Base-by-base conservation (phyloP, 768 basidiomycete genomes). In the Fibroporia radiculosa region DNA sequence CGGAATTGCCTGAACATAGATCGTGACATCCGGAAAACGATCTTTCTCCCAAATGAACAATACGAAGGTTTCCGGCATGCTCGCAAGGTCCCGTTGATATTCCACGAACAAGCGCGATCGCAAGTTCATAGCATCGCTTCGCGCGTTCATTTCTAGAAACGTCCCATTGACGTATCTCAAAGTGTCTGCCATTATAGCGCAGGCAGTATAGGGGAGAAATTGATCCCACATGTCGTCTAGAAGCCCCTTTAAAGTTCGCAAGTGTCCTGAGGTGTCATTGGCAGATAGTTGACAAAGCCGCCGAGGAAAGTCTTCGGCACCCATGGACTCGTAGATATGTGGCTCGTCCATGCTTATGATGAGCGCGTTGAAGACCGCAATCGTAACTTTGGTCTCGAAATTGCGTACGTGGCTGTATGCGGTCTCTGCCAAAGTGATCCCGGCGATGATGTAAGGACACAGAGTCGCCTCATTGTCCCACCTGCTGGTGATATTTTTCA, bases 21-120 rank as follows among this genome's bases (percentile, higher is more conserved):
- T 10, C 23, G 3, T 29, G 11, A n/a, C 45, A 33, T 46, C 45
- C 2, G 37, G 37, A 20, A 46, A 46, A 3, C 18, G 5, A 7
- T 36, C 27, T 20, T 40, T 46, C 20, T 40, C 38, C 45, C 45
- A 46, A 18, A 46, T 46, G 35, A 46, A 46, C 19, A n/a, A 12
- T 2, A 31, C 45, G 32, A 20, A 46, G 8, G 45, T 38, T 20
- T 46, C 45, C 7, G 37, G 6, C 23, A 16, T 13, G 2, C 45
- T 38, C 2, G 16, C n/a, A 18, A 32, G 6, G 14, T 5, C 3
- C 3, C 45, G 24, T 8, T 23, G 37, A n/a, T 31, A 39, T 20
- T 40, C 37, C 22, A 46, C 29, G 19, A 46, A 40, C 2, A 6
- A 6, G 13, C 27, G 35, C 14, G 37, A 16, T 32, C 13, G 6